A percentile compares a stretch with the other conserved stretches of the same genome.
Evolutionary conservation across 1,284 basidiomycete genomes (phyloP).

Genomic region (Earliella scabrosa): DNA sequence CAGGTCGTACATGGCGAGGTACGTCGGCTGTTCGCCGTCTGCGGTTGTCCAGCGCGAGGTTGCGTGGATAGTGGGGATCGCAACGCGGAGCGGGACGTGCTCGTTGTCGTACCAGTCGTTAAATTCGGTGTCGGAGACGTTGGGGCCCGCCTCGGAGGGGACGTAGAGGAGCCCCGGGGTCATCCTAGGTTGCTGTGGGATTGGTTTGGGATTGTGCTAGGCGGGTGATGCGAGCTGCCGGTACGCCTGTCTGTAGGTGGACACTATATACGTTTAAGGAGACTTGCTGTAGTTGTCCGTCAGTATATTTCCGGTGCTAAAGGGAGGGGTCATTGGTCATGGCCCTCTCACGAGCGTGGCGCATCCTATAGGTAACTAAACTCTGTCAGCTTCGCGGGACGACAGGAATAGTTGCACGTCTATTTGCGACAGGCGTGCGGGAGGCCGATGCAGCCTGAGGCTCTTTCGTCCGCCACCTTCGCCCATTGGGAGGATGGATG

Average conservation of each 20-base stretch:
- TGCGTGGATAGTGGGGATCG: constrained; percentile 53
- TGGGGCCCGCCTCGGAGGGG: constrained; percentile 34
- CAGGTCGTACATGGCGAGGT: constrained; percentile 63
- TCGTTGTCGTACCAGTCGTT: constrained; percentile 69
- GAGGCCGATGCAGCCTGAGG: no score
- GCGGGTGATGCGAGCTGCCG: no score
- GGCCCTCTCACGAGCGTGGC: constrained; percentile 1
- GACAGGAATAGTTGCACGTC: no score
- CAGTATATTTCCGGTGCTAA: no score
- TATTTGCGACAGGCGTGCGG: no score
- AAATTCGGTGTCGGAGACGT: constrained; percentile 34
- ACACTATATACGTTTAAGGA: no score
- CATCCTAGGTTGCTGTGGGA: constrained; percentile 16
- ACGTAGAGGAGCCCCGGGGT: constrained; percentile 34
- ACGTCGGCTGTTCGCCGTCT: constrained; percentile 38
- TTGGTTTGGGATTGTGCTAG: no score
- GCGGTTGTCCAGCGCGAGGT: constrained; percentile 52
- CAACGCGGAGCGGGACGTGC: constrained; percentile 62
- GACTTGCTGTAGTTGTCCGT: no score
- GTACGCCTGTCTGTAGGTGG: no score
- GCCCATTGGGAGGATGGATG: no score
- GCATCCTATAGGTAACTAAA: not conserved
- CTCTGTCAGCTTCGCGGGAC: not conserved
- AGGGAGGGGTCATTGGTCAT: not conserved
- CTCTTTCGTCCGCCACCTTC: no score